Conservation (phyloP, 306 rosid genomes). For the Malus asiatica region DNA sequence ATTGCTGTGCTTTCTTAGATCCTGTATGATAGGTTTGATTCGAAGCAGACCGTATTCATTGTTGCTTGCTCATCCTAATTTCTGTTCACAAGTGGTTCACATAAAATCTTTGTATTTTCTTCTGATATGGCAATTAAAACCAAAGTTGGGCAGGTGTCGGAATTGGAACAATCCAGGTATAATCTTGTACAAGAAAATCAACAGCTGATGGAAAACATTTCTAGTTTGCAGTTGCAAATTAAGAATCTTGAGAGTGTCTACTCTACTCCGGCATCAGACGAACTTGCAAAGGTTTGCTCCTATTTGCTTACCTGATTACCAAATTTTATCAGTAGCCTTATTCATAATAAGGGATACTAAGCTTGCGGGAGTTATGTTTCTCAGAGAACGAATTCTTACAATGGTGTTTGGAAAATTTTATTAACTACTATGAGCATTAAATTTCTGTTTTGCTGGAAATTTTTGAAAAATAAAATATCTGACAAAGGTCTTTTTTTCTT, state of each 20-base stretch:
- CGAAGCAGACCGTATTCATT: background rate
- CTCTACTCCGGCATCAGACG: slow-evolving; percentile 30
- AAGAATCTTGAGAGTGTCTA: slow-evolving; percentile 45
- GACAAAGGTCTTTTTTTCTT: background rate
- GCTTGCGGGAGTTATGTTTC: background rate
- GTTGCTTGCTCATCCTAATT: slow-evolving; percentile 17
- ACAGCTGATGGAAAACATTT: slow-evolving; percentile 45
- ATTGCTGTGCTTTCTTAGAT: background rate
- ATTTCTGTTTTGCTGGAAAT: background rate
- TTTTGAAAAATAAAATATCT: background rate
- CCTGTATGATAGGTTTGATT: background rate
- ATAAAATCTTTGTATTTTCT: slow-evolving; percentile 31
- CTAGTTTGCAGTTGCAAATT: slow-evolving; percentile 55
- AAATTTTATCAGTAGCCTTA: background rate
- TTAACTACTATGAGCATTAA: background rate
- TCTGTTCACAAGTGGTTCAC: slow-evolving; percentile 25
- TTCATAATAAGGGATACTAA: slow-evolving; percentile 1
- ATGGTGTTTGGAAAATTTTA: background rate
- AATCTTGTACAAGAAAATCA: slow-evolving; percentile 58
- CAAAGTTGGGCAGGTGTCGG: slow-evolving; percentile 88
- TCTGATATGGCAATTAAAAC: slow-evolving; percentile 83
- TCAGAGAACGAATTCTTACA: background rate
- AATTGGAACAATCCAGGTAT: slow-evolving; percentile 58
- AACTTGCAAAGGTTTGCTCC: slow-evolving; percentile 53
- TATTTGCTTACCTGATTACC: background rate